phyloP scores from a whole-genome alignment of 2,329 filamentous ascomycete genomes.

The Magnaporthales sp. region DNA sequence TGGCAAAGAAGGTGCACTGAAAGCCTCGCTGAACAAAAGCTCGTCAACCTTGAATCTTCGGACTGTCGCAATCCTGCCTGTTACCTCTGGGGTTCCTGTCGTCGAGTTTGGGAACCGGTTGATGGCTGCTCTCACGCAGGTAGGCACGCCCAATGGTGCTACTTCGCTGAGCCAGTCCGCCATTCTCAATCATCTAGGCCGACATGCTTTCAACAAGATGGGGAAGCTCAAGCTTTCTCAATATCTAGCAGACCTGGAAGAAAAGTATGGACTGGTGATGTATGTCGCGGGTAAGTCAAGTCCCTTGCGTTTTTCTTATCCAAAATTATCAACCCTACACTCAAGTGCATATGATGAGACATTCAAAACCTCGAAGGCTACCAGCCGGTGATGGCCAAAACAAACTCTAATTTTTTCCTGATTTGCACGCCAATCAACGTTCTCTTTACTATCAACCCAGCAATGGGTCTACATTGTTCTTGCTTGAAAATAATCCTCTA shows the following conservation, averaged over 20 bases:
- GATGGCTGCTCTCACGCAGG: conserved; percentile 79
- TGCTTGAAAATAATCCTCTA: background rate
- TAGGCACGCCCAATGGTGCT: conserved; percentile 81
- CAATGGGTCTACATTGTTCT: background rate
- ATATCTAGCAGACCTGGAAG: conserved; percentile 91
- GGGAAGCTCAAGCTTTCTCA: conserved; percentile 93
- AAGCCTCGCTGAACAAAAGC: conserved; percentile 49
- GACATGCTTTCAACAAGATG: conserved; percentile 95
- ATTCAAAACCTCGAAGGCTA: conserved; percentile 37
- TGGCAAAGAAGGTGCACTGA: conserved; percentile 47
- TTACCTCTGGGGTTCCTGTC: conserved; percentile 85
- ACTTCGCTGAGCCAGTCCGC: conserved; percentile 89
- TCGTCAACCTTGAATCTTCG: conserved; percentile 87
- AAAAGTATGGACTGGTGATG: conserved; percentile 91
- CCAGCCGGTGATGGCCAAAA: conserved; percentile 43
- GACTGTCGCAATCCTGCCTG: conserved; percentile 85
- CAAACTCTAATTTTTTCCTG: conserved; percentile 65
- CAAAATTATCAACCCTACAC: conserved; percentile 5
- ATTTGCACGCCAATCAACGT: conserved; percentile 18
- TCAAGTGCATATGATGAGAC: conserved; percentile 40
- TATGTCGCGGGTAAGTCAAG: conserved; percentile 68
- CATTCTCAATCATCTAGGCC: conserved; percentile 88
- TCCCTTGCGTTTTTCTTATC: background rate
- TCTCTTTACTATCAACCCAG: background rate
- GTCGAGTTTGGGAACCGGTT: conserved; percentile 89